Percentiles rank a stretch among this genome's conserved stretches.
These are phyloP conservation scores for Hydnomerulius pinastri DNA, from an alignment of 768 basidiomycete species.

Conservation along the genomic window DNA sequence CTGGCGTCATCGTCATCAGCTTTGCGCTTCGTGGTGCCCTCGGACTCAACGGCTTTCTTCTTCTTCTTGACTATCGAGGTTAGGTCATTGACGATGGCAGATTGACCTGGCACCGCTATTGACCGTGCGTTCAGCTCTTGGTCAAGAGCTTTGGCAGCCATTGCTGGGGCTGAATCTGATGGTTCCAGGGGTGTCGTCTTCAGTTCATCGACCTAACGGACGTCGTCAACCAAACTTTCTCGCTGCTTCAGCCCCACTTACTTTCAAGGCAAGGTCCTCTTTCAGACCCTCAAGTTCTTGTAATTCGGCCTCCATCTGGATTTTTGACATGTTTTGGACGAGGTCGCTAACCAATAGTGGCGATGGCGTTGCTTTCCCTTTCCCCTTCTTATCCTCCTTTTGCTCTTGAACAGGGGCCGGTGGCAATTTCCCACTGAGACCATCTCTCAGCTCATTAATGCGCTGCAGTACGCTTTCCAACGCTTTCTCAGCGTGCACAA, in stretches of 20 bases:
- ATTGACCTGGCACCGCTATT: slow-evolving; percentile 34
- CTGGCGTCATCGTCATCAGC: slow-evolving; percentile 58
- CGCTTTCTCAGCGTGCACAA: slow-evolving; percentile 78
- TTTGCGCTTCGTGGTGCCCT: slow-evolving; percentile 61
- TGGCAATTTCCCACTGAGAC: slow-evolving; percentile 35
- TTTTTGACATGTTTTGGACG: slow-evolving; percentile 65
- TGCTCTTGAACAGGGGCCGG: slow-evolving; percentile 33
- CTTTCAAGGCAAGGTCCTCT: slow-evolving; percentile 86
- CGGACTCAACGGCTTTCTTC: slow-evolving; percentile 50
- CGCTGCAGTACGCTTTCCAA: slow-evolving; percentile 76
- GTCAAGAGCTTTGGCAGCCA: slow-evolving; percentile 72
- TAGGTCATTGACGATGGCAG: slow-evolving; percentile 71
- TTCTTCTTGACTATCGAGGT: slow-evolving; percentile 88
- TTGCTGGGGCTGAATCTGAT: slow-evolving; percentile 61
- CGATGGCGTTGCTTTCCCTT: slow-evolving; percentile 67
- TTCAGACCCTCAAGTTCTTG: slow-evolving; percentile 76
- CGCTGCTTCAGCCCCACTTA: slow-evolving; percentile 21
- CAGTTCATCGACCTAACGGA: slow-evolving; percentile 82
- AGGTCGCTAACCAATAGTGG: slow-evolving; percentile 43
- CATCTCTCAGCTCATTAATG: slow-evolving; percentile 57
- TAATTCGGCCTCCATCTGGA: slow-evolving; percentile 76
- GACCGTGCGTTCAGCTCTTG: slow-evolving; percentile 58
- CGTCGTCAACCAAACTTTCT: not conserved
- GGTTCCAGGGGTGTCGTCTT: slow-evolving; percentile 75
- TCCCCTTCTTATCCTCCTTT: slow-evolving; percentile 57